These are phyloP conservation scores for Aspergillus coremiiformis DNA, from an alignment of 495 filamentous ascomycete species.

Conservation along the genomic window DNA sequence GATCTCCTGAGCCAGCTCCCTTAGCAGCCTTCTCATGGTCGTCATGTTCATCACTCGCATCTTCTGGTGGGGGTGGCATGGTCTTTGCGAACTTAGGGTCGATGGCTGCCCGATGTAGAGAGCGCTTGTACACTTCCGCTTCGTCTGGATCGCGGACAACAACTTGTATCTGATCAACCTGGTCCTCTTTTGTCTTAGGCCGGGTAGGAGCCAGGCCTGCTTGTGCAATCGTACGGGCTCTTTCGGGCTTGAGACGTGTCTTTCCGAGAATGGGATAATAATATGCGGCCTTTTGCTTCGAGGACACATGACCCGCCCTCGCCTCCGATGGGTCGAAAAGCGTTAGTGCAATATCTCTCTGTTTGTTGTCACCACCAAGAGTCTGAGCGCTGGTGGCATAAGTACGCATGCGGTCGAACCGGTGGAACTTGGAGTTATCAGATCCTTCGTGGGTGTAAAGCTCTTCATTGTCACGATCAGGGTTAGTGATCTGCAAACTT, in stretches of 20 bases:
- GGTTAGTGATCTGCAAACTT: slow-evolving; percentile 65
- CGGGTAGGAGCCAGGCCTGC: slow-evolving; percentile 36
- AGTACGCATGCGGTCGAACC: slow-evolving; percentile 67
- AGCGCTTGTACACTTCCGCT: slow-evolving; percentile 44
- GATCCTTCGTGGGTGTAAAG: slow-evolving; percentile 55
- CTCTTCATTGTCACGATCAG: slow-evolving; percentile 56
- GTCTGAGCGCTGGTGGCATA: slow-evolving; percentile 73
- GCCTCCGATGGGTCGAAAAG: slow-evolving; percentile 53
- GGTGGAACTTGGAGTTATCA: slow-evolving; percentile 48
- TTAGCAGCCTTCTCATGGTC: not conserved
- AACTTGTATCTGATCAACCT: slow-evolving; percentile 51
- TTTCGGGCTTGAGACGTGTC: slow-evolving; percentile 51
- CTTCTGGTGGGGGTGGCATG: slow-evolving; percentile 33
- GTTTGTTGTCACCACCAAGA: slow-evolving; percentile 47
- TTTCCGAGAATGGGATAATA: slow-evolving; percentile 84
- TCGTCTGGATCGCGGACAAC: slow-evolving; percentile 47
- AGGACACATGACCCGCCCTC: slow-evolving; percentile 6
- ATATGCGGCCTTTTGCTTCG: slow-evolving; percentile 65
- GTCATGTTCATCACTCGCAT: slow-evolving; percentile 15
- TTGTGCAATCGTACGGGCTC: slow-evolving; percentile 44
- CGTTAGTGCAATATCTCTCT: slow-evolving; percentile 52
- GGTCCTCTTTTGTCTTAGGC: slow-evolving; percentile 33
- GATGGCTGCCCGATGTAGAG: slow-evolving; percentile 34
- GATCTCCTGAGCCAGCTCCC: not conserved
- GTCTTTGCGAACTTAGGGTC: slow-evolving; percentile 39